Percentiles rank a stretch among this genome's conserved stretches.
These are phyloP conservation scores for Chlamydomonas asymmetrica DNA, from an alignment of 139 green algal species.

Conservation along the genomic window DNA sequence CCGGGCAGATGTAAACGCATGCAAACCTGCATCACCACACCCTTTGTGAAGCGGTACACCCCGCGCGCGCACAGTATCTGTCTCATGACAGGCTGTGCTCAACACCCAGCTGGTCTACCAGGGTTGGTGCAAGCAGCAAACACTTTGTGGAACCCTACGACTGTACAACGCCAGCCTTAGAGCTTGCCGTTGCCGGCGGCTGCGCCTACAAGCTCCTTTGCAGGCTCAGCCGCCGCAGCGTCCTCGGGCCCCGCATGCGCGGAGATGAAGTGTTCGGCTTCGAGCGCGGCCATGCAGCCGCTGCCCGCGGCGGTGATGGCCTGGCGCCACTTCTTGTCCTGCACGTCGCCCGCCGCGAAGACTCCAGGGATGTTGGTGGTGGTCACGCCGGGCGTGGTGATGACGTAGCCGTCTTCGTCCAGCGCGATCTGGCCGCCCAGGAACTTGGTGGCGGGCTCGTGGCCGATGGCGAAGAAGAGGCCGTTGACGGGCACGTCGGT, in stretches of 20 bases:
- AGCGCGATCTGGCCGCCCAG: slow-evolving; percentile 71
- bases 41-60: too few species aligned
- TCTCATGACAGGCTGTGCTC: too few species aligned
- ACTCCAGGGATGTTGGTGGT: slow-evolving; percentile 66
- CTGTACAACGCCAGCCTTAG: too few species aligned
- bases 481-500: slow-evolving; percentile 63
- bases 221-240: not conserved
- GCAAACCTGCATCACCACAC: too few species aligned
- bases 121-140: too few species aligned
- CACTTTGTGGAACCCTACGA: too few species aligned
- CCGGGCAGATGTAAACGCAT: too few species aligned
- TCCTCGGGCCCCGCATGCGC: slow-evolving; percentile 10
- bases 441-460: slow-evolving; percentile 85
- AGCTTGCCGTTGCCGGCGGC: slow-evolving; percentile 7
- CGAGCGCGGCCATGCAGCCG: slow-evolving; percentile 44
- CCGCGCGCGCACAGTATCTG: too few species aligned
- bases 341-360: slow-evolving; percentile 75
- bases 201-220: not conserved
- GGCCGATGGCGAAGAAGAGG: slow-evolving; percentile 92
- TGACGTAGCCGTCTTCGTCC: slow-evolving; percentile 72
- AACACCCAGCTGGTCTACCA: too few species aligned
- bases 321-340: slow-evolving; percentile 80
- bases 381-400: slow-evolving; percentile 62
- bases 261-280: slow-evolving; percentile 47
- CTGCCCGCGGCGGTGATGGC: slow-evolving; percentile 74